Evolutionary conservation across 768 basidiomycete species (phyloP), one percentile per base, ranked within the genome.

Genomic region (Suillus weaverae): DNA sequence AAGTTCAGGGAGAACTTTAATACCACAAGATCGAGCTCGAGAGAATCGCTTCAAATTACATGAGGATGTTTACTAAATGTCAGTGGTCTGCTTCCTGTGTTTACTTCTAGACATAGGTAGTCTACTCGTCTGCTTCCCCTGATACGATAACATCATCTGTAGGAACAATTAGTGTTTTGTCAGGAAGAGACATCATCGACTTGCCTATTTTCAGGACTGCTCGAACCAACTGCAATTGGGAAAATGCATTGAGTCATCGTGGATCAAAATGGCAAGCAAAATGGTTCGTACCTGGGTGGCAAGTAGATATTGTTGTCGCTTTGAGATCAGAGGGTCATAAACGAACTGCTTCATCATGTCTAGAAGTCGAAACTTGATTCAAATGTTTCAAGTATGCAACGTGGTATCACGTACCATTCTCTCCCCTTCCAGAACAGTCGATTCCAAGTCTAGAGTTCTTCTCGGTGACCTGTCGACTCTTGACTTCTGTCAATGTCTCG

Each of bases 301-400:
- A 48, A 99, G 82, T 64, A 99, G 80, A 79, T 95, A 97, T 73
- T 99, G 97, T 74, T 98, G 96, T 72, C 97, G 82, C 80, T 99
- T 99, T 48, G 95, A 95, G 77, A 99, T 97, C 68, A 98, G 80
- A 35, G 97, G 97, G 73, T 99, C 97, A 70, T 96, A 95, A 50
- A 99, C 96, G 71, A 95, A 94, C 75, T 98, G 97, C 73, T 89
- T 85, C 83, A 91, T 97, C 97, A 99, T 99, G 71, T 99, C 97
- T 98, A 73, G 16, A 20, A 8, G 18, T 8, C 39, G 22, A 18
- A 20, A 35, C 65, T 35, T 67, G 61, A 61, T 43, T 30, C 55
- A 35, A 16, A 22, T 26, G 35, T 59, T 32, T 51, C 7, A 30
- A 39, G 41, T 53, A 50, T 3, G 35, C 33, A 64, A 8, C 55